Percentiles rank a stretch among this genome's conserved stretches.
phyloP scores from a whole-genome alignment of 345 rosid species.

The Erucastrum elatum region DNA sequence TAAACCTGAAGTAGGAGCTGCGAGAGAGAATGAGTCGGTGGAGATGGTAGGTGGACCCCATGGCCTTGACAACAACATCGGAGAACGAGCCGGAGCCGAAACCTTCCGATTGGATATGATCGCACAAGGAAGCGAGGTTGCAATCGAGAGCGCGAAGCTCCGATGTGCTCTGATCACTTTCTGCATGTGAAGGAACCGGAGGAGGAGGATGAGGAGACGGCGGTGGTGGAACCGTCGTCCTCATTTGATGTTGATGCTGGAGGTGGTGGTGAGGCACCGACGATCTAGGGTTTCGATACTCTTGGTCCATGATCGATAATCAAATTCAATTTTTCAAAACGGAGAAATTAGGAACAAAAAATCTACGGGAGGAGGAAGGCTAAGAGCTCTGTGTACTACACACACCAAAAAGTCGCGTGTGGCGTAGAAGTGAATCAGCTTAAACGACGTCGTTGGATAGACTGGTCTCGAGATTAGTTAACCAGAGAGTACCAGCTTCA shows the following conservation, averaged over 20 bases:
- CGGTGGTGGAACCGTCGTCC: constrained; percentile 47
- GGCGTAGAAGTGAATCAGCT: neutral
- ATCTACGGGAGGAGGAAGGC: constrained; percentile 19
- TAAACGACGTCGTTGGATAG: neutral
- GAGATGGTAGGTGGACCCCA: constrained; percentile 86
- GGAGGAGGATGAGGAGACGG: constrained; percentile 51
- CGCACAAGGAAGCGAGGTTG: constrained; percentile 86
- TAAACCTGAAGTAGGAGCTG: constrained; percentile 90
- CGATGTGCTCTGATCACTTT: constrained; percentile 62
- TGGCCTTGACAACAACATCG: constrained; percentile 77
- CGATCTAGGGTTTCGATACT: constrained; percentile 28
- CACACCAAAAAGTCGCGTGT: neutral
- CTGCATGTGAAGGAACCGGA: constrained; percentile 54
- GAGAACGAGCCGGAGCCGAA: constrained; percentile 85
- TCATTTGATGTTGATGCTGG: constrained; percentile 33
- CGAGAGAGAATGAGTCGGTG: constrained; percentile 93
- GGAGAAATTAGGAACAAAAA: neutral
- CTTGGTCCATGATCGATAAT: constrained; percentile 20
- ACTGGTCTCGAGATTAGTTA: neutral
- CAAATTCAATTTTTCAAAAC: constrained; percentile 12
- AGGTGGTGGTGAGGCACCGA: constrained; percentile 45
- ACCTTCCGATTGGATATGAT: constrained; percentile 86
- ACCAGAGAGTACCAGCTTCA: neutral
- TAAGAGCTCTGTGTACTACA: neutral
- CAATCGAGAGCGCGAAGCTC: constrained; percentile 82